These are phyloP conservation scores for Linum tenue DNA, from an alignment of 345 rosid species.

Conservation along the genomic window DNA sequence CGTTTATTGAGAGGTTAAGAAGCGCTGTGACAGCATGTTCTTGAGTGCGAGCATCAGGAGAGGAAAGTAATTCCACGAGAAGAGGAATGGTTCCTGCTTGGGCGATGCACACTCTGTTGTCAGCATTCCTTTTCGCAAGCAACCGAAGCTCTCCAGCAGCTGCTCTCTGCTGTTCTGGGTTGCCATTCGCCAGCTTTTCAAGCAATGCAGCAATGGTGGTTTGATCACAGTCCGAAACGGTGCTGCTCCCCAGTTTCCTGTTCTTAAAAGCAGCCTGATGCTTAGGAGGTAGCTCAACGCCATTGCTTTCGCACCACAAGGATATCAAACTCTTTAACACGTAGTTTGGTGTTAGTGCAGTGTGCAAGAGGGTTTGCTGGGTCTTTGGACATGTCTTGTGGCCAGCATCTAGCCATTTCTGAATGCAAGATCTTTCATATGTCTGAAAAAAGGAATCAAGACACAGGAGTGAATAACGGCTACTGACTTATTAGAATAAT, in stretches of 20 bases:
- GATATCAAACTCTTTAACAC: slow-evolving; percentile 87
- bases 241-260: slow-evolving; percentile 40
- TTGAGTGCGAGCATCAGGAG: slow-evolving; percentile 72
- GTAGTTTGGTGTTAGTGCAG: slow-evolving; percentile 81
- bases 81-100: slow-evolving; percentile 92
- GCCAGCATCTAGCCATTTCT: slow-evolving; percentile 97
- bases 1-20: slow-evolving; percentile 93
- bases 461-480: slow-evolving; percentile 11
- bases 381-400: slow-evolving; percentile 96
- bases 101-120: slow-evolving; percentile 88
- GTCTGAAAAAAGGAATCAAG: slow-evolving; percentile 49
- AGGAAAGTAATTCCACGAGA: slow-evolving; percentile 77
- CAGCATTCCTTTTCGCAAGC: slow-evolving; percentile 87
- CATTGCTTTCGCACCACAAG: slow-evolving; percentile 94
- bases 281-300: slow-evolving; percentile 69
- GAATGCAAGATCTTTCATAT: slow-evolving; percentile 87
- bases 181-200: slow-evolving; percentile 53
- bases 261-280: slow-evolving; percentile 51
- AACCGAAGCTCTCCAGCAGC: slow-evolving; percentile 94
- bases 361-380: slow-evolving; percentile 81
- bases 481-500: too few relatives aligned
- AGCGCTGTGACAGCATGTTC: slow-evolving; percentile 98
- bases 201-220: slow-evolving; percentile 51
- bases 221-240: slow-evolving; percentile 72
- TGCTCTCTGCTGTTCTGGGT: slow-evolving; percentile 74